These are phyloP conservation scores for Dactylellina haptotyla DNA, from an alignment of 2,329 filamentous ascomycete species.

Conservation along the genomic window DNA sequence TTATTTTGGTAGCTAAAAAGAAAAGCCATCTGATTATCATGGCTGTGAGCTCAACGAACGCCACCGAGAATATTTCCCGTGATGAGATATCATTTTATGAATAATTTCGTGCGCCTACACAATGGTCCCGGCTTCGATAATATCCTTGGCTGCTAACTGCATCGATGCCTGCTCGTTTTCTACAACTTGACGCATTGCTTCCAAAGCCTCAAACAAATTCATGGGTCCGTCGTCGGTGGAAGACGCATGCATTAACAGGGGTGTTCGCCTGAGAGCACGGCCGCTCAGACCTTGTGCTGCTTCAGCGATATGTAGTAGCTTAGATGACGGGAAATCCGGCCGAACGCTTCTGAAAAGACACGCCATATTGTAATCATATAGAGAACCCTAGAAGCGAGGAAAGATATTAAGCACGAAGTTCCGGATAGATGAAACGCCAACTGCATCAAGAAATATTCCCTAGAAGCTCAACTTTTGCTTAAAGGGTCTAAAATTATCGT, in stretches of 20 bases:
- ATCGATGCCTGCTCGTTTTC: slow-evolving; percentile 20
- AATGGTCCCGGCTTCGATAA: background rate
- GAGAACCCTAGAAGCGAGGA: slow-evolving; percentile 9
- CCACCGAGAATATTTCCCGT: background rate
- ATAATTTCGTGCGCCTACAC: slow-evolving; percentile 3
- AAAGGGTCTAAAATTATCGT: slow-evolving; percentile 39
- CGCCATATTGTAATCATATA: slow-evolving; percentile 49
- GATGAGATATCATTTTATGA: background rate
- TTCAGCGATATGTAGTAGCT: slow-evolving; percentile 55
- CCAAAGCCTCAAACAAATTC: slow-evolving; percentile 36
- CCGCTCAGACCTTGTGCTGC: slow-evolving; percentile 55
- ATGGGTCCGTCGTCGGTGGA: slow-evolving; percentile 33
- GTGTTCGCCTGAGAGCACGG: slow-evolving; percentile 56
- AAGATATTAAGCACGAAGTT: background rate
- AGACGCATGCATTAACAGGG: slow-evolving; percentile 57
- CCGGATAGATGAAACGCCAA: slow-evolving; percentile 24
- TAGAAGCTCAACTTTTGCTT: slow-evolving; percentile 45
- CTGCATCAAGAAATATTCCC: slow-evolving; percentile 54
- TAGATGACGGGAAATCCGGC: slow-evolving; percentile 55
- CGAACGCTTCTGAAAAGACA: slow-evolving; percentile 50
- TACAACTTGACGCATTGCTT: slow-evolving; percentile 38
- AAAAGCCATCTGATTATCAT: slow-evolving; percentile 1
- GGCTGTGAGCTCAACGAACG: slow-evolving; percentile 19
- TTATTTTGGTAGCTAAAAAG: background rate
- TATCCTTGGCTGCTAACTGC: slow-evolving; percentile 17